Percentiles rank a stretch among this genome's conserved stretches.
phyloP scores from a whole-genome alignment of 495 filamentous ascomycete genomes.

The Penicillium silybi region DNA sequence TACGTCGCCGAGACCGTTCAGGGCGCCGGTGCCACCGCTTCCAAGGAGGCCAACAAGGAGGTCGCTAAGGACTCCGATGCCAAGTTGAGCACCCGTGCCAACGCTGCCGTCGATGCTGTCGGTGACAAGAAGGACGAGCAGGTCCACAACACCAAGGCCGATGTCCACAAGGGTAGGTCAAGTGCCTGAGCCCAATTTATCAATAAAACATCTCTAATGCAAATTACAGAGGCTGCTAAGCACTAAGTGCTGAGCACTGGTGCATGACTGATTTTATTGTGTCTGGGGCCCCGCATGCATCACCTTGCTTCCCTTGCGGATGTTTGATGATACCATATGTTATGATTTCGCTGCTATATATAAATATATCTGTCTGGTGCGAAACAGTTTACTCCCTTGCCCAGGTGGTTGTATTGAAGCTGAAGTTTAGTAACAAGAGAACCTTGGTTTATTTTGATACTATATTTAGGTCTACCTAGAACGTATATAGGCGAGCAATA shows the following conservation, averaged over 20 bases:
- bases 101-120: conserved; percentile 17
- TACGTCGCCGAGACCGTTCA: conserved; percentile 21
- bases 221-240: conserved; percentile 7
- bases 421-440: too few species aligned
- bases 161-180: conserved; percentile 21
- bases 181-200: neutral
- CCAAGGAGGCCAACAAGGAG: conserved; percentile 22
- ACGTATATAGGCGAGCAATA: too few species aligned
- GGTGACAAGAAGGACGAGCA: conserved; percentile 21
- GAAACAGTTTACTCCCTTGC: too few species aligned
- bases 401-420: too few species aligned
- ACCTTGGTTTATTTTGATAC: too few species aligned
- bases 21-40: conserved; percentile 15
- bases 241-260: neutral
- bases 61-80: conserved; percentile 20
- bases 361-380: neutral
- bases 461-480: too few species aligned
- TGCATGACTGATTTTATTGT: neutral
- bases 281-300: neutral
- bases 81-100: conserved; percentile 13
- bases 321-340: neutral
- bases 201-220: neutral
- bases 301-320: conserved; percentile 1
- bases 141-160: conserved; percentile 19
- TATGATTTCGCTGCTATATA: neutral